A percentile compares a stretch with the other conserved stretches of the same genome.
Conservation (phyloP, 1,139 yeast genomes). For the Candida sp. region DNA sequence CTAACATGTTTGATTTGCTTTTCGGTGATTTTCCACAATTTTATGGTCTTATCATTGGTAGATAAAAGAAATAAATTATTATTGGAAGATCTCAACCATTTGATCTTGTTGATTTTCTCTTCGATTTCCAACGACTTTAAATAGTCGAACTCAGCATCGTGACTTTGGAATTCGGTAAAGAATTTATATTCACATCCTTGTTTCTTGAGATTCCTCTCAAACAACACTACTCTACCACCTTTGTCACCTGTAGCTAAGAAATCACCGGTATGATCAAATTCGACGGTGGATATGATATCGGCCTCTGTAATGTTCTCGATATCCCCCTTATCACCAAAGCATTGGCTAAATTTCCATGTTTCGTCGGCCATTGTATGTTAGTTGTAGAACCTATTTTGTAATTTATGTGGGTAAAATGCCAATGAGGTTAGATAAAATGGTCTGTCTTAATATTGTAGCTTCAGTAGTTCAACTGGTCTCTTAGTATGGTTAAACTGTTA, state of each 20-base stretch:
- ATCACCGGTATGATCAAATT: slow-evolving; percentile 93
- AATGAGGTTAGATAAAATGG: neutral
- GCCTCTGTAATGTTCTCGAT: slow-evolving; percentile 96
- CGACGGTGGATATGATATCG: slow-evolving; percentile 95
- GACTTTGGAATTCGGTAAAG: slow-evolving; percentile 96
- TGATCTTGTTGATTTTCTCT: slow-evolving; percentile 96
- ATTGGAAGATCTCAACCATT: slow-evolving; percentile 90
- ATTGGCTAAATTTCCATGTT: slow-evolving; percentile 75
- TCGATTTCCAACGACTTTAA: slow-evolving; percentile 94
- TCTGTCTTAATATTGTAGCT: neutral
- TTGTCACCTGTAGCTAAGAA: slow-evolving; percentile 97
- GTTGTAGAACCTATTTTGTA: too few relatives aligned
- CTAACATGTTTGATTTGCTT: slow-evolving; percentile 89
- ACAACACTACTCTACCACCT: slow-evolving; percentile 96
- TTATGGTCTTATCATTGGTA: slow-evolving; percentile 96
- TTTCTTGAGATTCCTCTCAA: slow-evolving; percentile 84
- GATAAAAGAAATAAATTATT: slow-evolving; percentile 85
- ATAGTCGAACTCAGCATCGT: slow-evolving; percentile 98
- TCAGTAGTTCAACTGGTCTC: neutral
- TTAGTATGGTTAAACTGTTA: neutral
- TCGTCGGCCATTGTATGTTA: slow-evolving; percentile 18
- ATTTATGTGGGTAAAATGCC: neutral
- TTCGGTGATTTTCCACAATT: slow-evolving; percentile 94
- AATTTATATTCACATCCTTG: slow-evolving; percentile 84
- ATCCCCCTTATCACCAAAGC: slow-evolving; percentile 98